Evolutionary conservation across 1,139 yeast species (phyloP).

Genomic region (Candida sp.): DNA sequence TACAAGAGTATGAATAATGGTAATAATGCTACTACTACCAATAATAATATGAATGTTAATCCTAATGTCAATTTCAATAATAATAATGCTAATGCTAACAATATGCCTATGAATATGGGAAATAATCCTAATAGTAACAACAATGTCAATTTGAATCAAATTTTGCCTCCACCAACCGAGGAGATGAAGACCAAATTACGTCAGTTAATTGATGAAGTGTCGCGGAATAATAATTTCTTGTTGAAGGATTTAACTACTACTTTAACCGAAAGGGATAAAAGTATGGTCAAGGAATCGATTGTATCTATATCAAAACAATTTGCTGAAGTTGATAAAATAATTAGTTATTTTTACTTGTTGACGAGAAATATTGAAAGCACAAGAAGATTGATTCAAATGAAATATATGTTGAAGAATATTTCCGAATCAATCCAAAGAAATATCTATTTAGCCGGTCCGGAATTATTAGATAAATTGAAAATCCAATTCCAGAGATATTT

Average conservation of each 20-base stretch:
- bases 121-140: constrained; percentile 2
- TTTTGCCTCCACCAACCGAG: constrained; percentile 39
- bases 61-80: not conserved
- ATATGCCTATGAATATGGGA: not conserved
- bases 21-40: not conserved
- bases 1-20: not conserved
- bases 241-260: constrained; percentile 62
- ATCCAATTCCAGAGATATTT: constrained; percentile 73
- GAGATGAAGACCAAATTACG: constrained; percentile 50
- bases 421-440: constrained; percentile 65
- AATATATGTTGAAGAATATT: constrained; percentile 74
- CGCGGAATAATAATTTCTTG: constrained; percentile 63
- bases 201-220: constrained; percentile 65
- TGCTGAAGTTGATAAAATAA: constrained; percentile 68
- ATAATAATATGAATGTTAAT: too few relatives aligned
- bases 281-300: constrained; percentile 56
- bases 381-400: constrained; percentile 71
- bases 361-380: constrained; percentile 76
- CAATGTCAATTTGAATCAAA: constrained; percentile 2
- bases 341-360: constrained; percentile 72
- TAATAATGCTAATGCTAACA: not conserved
- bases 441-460: constrained; percentile 63
- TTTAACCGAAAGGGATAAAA: constrained; percentile 62
- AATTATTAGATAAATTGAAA: constrained; percentile 65
- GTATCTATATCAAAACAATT: constrained; percentile 59